Evolutionary conservation across 352 stramenopile species (phyloP).

Genomic region (Globisporangium sylvaticum): DNA sequence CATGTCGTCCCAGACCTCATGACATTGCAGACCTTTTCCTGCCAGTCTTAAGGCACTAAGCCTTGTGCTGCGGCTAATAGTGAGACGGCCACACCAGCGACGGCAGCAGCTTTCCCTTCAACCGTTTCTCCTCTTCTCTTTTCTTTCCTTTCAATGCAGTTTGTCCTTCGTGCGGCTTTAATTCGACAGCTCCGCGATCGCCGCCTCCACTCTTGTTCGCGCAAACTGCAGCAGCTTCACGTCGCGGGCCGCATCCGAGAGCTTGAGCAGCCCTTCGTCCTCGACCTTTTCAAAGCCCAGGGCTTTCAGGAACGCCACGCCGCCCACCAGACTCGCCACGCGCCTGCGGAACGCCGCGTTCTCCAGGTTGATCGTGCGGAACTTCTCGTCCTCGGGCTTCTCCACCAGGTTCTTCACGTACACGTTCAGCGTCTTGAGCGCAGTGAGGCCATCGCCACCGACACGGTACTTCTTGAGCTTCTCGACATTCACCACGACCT

Average conservation of each 20-base stretch:
- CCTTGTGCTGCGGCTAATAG: background rate
- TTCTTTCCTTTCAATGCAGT: background rate
- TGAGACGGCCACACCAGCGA: background rate
- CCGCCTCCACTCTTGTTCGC: slow-evolving; percentile 46
- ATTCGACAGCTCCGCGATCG: slow-evolving; percentile 57
- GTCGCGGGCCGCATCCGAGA: slow-evolving; percentile 59
- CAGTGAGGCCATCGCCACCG: slow-evolving; percentile 71
- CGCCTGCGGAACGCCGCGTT: slow-evolving; percentile 90
- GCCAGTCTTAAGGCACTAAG: background rate
- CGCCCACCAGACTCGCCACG: slow-evolving; percentile 79
- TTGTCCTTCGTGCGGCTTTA: background rate
- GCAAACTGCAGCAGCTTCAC: slow-evolving; percentile 61
- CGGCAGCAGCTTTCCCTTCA: background rate
- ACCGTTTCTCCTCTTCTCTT: background rate
- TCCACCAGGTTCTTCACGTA: slow-evolving; percentile 88
- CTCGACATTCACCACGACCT: slow-evolving; percentile 66
- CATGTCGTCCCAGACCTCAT: background rate
- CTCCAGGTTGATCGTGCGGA: slow-evolving; percentile 88
- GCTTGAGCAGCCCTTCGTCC: slow-evolving; percentile 53
- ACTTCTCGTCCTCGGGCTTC: slow-evolving; percentile 88
- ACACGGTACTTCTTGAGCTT: slow-evolving; percentile 87
- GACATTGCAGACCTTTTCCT: background rate
- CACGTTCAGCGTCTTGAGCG: slow-evolving; percentile 81
- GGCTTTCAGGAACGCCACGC: slow-evolving; percentile 79
- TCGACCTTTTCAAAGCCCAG: slow-evolving; percentile 89